Percentiles rank a stretch among this genome's conserved stretches.
Evolutionary conservation across 768 basidiomycete species (phyloP).

Genomic region (Trametes maxima): DNA sequence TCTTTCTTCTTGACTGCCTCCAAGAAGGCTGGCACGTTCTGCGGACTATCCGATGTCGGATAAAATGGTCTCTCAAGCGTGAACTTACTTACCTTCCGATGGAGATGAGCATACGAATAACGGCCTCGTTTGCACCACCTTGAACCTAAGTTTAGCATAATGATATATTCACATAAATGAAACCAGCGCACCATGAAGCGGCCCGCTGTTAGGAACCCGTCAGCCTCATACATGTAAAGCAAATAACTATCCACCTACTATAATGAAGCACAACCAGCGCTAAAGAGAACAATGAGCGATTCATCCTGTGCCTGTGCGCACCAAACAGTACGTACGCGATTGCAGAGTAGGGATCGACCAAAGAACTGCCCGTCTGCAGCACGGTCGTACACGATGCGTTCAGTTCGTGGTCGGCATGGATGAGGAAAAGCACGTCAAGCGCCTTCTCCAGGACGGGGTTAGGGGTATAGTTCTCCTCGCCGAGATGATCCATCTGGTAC

Average conservation of each 20-base stretch:
- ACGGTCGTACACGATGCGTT: constrained; percentile 88
- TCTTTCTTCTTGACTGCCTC: constrained; percentile 88
- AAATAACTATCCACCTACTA: constrained; percentile 60
- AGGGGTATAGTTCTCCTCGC: constrained; percentile 71
- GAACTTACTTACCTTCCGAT: constrained; percentile 67
- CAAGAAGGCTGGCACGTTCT: constrained; percentile 83
- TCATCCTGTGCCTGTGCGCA: neutral
- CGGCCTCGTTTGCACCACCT: constrained; percentile 92
- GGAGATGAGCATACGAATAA: constrained; percentile 89
- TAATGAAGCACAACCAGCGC: constrained; percentile 84
- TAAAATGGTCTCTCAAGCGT: neutral
- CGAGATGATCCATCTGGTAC: constrained; percentile 87
- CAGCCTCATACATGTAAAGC: neutral
- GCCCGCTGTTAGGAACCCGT: constrained; percentile 50
- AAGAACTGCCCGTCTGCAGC: constrained; percentile 83
- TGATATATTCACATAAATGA: neutral
- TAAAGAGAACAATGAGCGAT: constrained; percentile 28
- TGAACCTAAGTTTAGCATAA: constrained; percentile 8
- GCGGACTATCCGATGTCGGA: constrained; percentile 52
- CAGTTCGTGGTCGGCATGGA: constrained; percentile 90
- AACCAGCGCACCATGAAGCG: constrained; percentile 57
- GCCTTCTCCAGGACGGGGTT: constrained; percentile 87
- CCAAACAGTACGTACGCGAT: constrained; percentile 56
- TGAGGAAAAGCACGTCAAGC: constrained; percentile 82
- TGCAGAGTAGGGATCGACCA: constrained; percentile 90